These are phyloP conservation scores for Cercospora sp. DNA, from an alignment of 2,329 filamentous ascomycete genomes.

Conservation along the genomic window DNA sequence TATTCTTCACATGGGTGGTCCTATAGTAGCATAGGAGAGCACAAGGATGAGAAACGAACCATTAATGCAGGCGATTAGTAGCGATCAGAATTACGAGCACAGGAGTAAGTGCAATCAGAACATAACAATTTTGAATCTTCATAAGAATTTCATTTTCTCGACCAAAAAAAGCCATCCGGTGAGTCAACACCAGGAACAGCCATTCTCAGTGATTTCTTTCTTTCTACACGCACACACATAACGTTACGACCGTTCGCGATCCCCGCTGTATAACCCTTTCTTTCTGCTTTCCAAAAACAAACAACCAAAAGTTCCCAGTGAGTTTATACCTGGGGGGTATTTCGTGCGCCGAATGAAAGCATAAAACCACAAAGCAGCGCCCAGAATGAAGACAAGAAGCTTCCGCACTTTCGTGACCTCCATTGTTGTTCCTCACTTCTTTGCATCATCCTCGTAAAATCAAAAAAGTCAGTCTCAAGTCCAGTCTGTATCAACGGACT, in stretches of 20 bases:
- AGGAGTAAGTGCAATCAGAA: too few species aligned
- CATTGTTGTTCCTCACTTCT: background rate
- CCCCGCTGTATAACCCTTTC: background rate
- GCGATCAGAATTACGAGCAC: too few species aligned
- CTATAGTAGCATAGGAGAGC: too few species aligned
- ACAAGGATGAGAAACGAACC: too few species aligned
- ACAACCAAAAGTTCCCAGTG: background rate
- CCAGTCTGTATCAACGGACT: background rate
- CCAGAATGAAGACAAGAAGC: background rate
- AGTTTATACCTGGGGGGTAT: background rate
- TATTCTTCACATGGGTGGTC: too few species aligned
- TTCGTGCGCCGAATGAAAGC: background rate
- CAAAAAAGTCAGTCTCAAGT: background rate
- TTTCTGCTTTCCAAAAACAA: background rate
- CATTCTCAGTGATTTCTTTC: background rate
- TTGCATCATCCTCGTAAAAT: constrained; percentile 3
- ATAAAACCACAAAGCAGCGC: background rate
- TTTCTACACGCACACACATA: background rate
- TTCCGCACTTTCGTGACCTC: background rate
- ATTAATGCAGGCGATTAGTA: too few species aligned
- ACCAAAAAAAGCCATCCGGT: background rate
- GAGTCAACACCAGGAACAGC: background rate
- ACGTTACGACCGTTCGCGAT: background rate
- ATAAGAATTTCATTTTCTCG: background rate
- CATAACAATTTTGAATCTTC: too few species aligned